Base-by-base conservation (phyloP, 139 green algal species). In the Chlamydomonas applanata region DNA sequence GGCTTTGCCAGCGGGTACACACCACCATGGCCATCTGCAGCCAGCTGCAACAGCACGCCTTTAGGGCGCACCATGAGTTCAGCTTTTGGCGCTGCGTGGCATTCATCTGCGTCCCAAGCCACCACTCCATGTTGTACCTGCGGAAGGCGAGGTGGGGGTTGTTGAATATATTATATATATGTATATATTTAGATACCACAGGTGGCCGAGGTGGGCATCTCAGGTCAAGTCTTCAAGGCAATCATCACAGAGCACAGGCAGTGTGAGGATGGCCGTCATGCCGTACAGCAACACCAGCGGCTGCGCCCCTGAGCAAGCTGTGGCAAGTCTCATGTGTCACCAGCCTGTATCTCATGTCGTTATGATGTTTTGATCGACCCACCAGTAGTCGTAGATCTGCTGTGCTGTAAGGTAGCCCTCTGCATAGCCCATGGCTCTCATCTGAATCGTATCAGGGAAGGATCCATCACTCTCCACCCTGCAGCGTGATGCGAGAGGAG, bases 391-490 rank as follows among this genome's bases (percentile, higher is more conserved):
- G 4, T 20, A 69, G 62, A 69, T 53, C 4, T 30, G 9, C 22
- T 69, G 20, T n/a, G 33, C 33, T 17, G 33, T 69, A 4, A 69
- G 62, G 16, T 19, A 69, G 32, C 85, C 85, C 33, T 90, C 85
- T 40, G 90, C 22, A 63, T 81, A 92, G 25, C 88, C 88, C 59
- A 86, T 85, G 20, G 77, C 82, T 69, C 78, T 71, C 70, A 85
- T 79, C 62, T 90, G 80, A 2, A 85, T 17, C 22, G 64, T 36
- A 44, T 87, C 77, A 1, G 64, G 54, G 73, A 61, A 83, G 1
- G 11, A 1, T 2, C 40, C 30, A 40, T 68, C 62, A 2, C 72
- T 85, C 9, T 49, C 33, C 59, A 66, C 11, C 59, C 59, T 66
- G 59, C 25, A 35, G 11, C 40, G 40, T 49, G n/a, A n/a, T n/a